Conservation (phyloP, 805 yeast species). For the Schwanniomyces yamadae region DNA sequence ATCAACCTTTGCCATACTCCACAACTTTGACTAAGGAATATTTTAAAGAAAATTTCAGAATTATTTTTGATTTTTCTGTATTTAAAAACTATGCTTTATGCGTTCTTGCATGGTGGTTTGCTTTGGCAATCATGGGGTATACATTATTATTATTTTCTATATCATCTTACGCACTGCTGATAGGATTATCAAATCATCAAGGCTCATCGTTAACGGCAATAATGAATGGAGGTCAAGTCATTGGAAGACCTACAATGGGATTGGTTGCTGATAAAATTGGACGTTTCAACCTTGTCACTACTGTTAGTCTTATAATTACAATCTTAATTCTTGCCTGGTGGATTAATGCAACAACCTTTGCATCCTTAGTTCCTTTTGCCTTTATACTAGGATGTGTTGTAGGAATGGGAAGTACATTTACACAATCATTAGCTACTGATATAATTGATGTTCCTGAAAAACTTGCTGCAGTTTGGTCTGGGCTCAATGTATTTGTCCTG, state of each 20-base stretch:
- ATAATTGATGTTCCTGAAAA: constrained; percentile 18
- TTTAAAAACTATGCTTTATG: constrained; percentile 23
- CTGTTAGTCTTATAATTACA: constrained; percentile 20
- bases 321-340: constrained; percentile 35
- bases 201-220: constrained; percentile 34
- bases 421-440: constrained; percentile 26
- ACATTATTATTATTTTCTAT: constrained; percentile 35
- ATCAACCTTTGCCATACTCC: constrained; percentile 22
- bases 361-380: constrained; percentile 28
- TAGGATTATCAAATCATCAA: constrained; percentile 43
- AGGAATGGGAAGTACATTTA: constrained; percentile 29
- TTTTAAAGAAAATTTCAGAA: constrained; percentile 21
- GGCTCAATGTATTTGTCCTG: constrained; percentile 31
- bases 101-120: constrained; percentile 33
- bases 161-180: constrained; percentile 37
- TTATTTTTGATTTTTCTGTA: constrained; percentile 35
- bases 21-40: constrained; percentile 20
- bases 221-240: constrained; percentile 41
- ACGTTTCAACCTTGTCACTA: constrained; percentile 34
- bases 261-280: constrained; percentile 48
- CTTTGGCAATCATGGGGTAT: constrained; percentile 37
- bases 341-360: constrained; percentile 36
- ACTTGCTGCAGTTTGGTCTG: constrained; percentile 42
- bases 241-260: constrained; percentile 54
- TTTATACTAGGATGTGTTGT: constrained; percentile 28